phyloP scores from a whole-genome alignment of 129 eudicot genomes.

The Lactuca sativa region DNA sequence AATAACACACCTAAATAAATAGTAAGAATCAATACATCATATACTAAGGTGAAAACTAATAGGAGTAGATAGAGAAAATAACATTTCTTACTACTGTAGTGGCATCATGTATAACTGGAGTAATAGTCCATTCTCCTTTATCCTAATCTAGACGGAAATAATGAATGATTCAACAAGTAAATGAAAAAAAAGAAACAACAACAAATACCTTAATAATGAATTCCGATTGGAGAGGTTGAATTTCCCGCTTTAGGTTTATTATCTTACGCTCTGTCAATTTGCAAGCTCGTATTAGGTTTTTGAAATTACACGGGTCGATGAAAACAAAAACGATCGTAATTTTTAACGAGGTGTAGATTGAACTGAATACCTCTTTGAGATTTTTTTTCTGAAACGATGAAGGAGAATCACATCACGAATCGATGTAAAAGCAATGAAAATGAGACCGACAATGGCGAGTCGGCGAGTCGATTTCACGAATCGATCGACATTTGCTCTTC shows the following conservation, averaged over 20 bases:
- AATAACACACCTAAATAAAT: not conserved
- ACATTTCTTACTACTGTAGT: constrained; percentile 50
- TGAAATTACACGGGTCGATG: not conserved
- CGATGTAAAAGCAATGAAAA: no score
- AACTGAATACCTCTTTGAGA: constrained; percentile 62
- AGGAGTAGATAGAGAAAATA: not conserved
- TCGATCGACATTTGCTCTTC: no score
- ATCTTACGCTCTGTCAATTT: constrained; percentile 55
- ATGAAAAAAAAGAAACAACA: no score
- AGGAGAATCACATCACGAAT: no score
- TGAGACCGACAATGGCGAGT: no score
- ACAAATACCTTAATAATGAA: no score
- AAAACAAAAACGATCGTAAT: constrained; percentile 1
- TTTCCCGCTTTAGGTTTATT: constrained; percentile 28
- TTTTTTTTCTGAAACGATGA: constrained; percentile 60
- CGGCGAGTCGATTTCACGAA: no score
- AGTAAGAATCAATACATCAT: not conserved
- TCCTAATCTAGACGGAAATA: constrained; percentile 14
- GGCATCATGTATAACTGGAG: constrained; percentile 65
- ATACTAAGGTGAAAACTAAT: not conserved
- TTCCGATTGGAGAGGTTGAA: no score
- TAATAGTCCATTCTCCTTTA: constrained; percentile 54
- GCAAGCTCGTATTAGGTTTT: constrained; percentile 13
- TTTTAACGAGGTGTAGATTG: constrained; percentile 10
- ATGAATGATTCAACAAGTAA: no score